A percentile compares a stretch with the other conserved stretches of the same genome.
These are phyloP conservation scores for Amesomyces nigricolor DNA, from an alignment of 2,329 filamentous ascomycete species.

Conservation along the genomic window DNA sequence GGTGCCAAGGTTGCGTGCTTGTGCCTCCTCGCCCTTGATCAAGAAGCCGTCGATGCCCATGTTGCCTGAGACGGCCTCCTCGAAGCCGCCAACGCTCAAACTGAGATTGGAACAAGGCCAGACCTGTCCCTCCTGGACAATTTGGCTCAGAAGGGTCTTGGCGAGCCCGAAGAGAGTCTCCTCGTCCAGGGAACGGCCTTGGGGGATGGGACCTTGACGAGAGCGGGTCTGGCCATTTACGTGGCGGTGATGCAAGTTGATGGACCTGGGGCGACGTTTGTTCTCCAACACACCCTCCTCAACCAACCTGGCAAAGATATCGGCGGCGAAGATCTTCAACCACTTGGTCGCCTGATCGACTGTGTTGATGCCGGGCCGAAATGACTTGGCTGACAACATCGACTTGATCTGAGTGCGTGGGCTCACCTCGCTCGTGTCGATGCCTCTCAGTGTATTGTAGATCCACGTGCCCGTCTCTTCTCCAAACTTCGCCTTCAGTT, in stretches of 20 bases:
- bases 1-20: slow-evolving; percentile 41
- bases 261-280: slow-evolving; percentile 76
- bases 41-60: slow-evolving; percentile 82
- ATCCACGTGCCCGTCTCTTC: slow-evolving; percentile 84
- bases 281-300: slow-evolving; percentile 89
- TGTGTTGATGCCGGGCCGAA: slow-evolving; percentile 74
- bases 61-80: slow-evolving; percentile 79
- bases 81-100: slow-evolving; percentile 84
- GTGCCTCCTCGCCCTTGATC: slow-evolving; percentile 64
- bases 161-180: slow-evolving; percentile 67
- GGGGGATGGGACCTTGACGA: slow-evolving; percentile 68
- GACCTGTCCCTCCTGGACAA: slow-evolving; percentile 68
- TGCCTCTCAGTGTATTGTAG: slow-evolving; percentile 75
- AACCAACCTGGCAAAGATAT: slow-evolving; percentile 83
- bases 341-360: slow-evolving; percentile 75
- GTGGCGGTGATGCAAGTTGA: slow-evolving; percentile 78
- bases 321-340: slow-evolving; percentile 85
- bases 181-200: slow-evolving; percentile 69
- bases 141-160: slow-evolving; percentile 69
- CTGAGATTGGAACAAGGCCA: slow-evolving; percentile 94
- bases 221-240: slow-evolving; percentile 63
- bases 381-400: slow-evolving; percentile 95
- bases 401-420: slow-evolving; percentile 90
- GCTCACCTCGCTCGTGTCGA: slow-evolving; percentile 84
- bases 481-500: slow-evolving; percentile 70